Evolutionary conservation across 1,139 yeast genomes (phyloP), one percentile per base, ranked within the genome.

Genomic region (Lodderomyces parapsilosis): DNA sequence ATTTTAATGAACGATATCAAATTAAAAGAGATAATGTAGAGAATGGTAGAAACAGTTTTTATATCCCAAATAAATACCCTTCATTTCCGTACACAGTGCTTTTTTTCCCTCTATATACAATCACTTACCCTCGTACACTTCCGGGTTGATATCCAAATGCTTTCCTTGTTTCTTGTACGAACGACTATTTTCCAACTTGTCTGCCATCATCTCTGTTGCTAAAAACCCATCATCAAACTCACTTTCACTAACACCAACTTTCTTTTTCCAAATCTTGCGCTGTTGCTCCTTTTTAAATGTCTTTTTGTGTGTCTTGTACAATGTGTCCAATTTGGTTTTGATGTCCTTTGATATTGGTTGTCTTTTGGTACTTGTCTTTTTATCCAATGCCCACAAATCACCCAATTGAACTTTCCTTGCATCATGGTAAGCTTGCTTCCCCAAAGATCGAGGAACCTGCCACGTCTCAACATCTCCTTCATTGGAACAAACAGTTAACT

Each of bases 301-400:
- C 60, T 72, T 73, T 57, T 66, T 67, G 39, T 69, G 71, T 19
- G 68, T 62, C 52, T 68, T 71, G 35, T 71, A 59, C 43, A 71
- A 60, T 7, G 58, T 54, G 39, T 71, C 74, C 46, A 73, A 58
- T 44, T 66, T 66, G 8, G 66, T 68, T 40, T 58, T 59, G 8
- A 55, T 57, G 18, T 62, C 59, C 14, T 63, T 71, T 27, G 67
- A 56, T 11, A 72, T 42, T 25, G 55, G 56, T 38, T 61, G 65
- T 49, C 63, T 65, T 17, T 70, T 73, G 4, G 69, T 60, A 10
- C 74, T 80, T 7, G 83, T 75, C 65, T 91, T 91, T 38, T 84
- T 86, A 22, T 81, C 93, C 43, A 88, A 68, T 0, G 86, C 84
- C 98, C 98, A 93, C 43, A 85, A 65, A 59, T 93, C 99, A n/a